phyloP scores from a whole-genome alignment of 2,329 filamentous ascomycete species.

The Ascochyta viciae-villosae region DNA sequence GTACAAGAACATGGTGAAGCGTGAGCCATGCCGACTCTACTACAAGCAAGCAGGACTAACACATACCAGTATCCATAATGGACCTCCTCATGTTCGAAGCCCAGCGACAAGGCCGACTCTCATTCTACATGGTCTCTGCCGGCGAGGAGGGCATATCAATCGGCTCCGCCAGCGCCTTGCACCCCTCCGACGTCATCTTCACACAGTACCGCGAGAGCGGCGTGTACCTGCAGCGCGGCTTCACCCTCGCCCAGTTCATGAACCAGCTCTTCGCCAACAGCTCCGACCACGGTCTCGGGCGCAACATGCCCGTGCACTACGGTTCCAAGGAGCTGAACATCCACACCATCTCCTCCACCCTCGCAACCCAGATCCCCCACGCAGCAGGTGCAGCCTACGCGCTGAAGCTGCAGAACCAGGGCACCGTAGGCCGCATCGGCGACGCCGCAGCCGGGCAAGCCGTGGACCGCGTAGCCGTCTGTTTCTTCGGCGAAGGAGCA shows the following conservation, averaged over 20 bases:
- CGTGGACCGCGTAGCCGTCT: slow-evolving; percentile 69
- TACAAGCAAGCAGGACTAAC: background rate
- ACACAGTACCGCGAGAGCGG: slow-evolving; percentile 95
- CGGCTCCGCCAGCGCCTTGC: slow-evolving; percentile 82
- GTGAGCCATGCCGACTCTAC: slow-evolving; percentile 40
- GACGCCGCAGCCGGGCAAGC: slow-evolving; percentile 40
- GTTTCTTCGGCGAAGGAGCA: slow-evolving; percentile 90
- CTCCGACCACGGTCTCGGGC: slow-evolving; percentile 78
- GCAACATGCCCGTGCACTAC: slow-evolving; percentile 98
- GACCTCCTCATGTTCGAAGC: slow-evolving; percentile 98
- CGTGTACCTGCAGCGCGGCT: slow-evolving; percentile 88
- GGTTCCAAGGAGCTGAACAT: slow-evolving; percentile 84
- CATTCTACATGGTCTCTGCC: slow-evolving; percentile 96
- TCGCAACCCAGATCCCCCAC: slow-evolving; percentile 90
- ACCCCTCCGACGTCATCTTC: slow-evolving; percentile 88
- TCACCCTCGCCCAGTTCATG: slow-evolving; percentile 90
- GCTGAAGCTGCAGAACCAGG: slow-evolving; percentile 79
- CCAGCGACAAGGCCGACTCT: slow-evolving; percentile 89
- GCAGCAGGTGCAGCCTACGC: slow-evolving; percentile 88
- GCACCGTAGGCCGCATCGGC: slow-evolving; percentile 63
- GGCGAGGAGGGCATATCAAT: slow-evolving; percentile 95
- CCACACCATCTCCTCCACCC: slow-evolving; percentile 83
- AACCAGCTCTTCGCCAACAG: slow-evolving; percentile 89
- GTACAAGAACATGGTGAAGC: slow-evolving; percentile 70
- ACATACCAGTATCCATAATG: slow-evolving; percentile 75